Evolutionary conservation across 495 filamentous ascomycete species (phyloP).

Genomic region (Trypethelium eluteriae): DNA sequence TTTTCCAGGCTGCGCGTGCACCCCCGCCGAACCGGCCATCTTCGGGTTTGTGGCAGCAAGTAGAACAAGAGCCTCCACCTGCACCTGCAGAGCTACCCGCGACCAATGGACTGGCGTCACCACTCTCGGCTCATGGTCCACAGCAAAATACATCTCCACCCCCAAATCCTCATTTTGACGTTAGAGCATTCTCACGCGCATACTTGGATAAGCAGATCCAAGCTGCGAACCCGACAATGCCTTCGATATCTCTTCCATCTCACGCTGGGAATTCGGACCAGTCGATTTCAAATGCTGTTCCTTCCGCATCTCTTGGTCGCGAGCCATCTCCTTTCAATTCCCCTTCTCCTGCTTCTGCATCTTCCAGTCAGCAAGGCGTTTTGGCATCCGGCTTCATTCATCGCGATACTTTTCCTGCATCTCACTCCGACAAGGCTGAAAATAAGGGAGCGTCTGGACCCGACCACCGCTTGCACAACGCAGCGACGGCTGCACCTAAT

Average conservation of each 20-base stretch:
- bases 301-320: background rate
- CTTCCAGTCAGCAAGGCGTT: background rate
- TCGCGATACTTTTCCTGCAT: background rate
- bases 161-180: slow-evolving; percentile 14
- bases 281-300: background rate
- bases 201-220: slow-evolving; percentile 25
- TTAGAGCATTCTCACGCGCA: slow-evolving; percentile 20
- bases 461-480: no score
- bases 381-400: background rate
- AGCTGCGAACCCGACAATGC: background rate
- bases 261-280: background rate
- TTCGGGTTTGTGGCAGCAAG: slow-evolving; percentile 23
- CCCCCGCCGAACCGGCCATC: slow-evolving; percentile 16
- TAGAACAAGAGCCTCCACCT: slow-evolving; percentile 10
- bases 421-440: background rate
- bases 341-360: background rate
- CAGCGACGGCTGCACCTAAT: background rate
- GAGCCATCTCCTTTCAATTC: slow-evolving; percentile 5
- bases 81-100: background rate
- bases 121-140: background rate
- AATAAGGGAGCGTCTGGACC: background rate
- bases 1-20: slow-evolving; percentile 32
- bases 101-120: background rate
- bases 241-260: slow-evolving; percentile 6
- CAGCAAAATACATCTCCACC: background rate